Base-by-base conservation (phyloP, 768 basidiomycete species). In the Asterophora lycoperdoides region DNA sequence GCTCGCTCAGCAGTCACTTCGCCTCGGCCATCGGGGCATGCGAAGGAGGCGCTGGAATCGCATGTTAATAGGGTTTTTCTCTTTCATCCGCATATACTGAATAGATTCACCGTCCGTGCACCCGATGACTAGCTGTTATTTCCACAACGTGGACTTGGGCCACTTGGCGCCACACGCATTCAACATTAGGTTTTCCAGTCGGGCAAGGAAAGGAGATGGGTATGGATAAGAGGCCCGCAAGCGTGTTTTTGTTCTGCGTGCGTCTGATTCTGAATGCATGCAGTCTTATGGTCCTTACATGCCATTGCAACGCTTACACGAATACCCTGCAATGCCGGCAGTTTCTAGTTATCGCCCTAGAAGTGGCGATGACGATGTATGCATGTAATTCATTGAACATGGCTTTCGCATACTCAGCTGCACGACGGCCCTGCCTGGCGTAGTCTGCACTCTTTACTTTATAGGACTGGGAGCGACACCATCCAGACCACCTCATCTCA, bases 401-500 rank as follows among this genome's bases (percentile, higher is more conserved):
- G 41, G 26, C 35, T n/a, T 15, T 35, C 46, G 48, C 40, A 23
- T 15, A 29, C 46, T 44, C 35, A 14, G 41, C 41, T 43, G 48
- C 44, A 32, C 9, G 35, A 34, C 41, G 26, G 15, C 37, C 52
- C 39, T 53, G 33, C 13, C 23, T 18, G 29, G 37, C 52, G 30
- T n/a, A 44, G 23, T 44, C 28, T 23, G 23, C n/a, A n/a, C n/a
- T 23, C 23, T 23, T 23, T 23, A 23, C 23, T 23, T 23, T 23
- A 23, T 23, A 23, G 23, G 23, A 23, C 23, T 23, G 23, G 23
- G 23, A 23, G 23, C 6, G 23, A 23, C 6, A 23, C 23, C 23
- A 23, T 23, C 23, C 6, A 23, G 23, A 23, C 23, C 28, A 39
- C 13, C 26, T 18, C 33, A 20, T 41, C 48, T 54, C 43, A 11